Evolutionary conservation across 305 asterid genomes (phyloP).

Genomic region (Solanum hybrid): DNA sequence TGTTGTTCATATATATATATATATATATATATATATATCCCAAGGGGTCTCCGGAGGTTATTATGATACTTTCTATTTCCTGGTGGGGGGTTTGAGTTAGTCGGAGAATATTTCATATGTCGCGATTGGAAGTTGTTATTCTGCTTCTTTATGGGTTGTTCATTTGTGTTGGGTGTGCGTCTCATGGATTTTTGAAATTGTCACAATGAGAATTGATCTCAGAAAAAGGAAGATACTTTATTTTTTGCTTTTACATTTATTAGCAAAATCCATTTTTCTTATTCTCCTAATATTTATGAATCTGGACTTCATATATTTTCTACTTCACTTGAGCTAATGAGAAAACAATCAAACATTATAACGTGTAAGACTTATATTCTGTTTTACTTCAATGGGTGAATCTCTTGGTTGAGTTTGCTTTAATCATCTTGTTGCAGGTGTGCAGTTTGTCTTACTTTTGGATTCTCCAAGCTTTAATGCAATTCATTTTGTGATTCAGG

Average conservation of each 20-base stretch:
- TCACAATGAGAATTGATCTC: not conserved
- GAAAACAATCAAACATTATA: not conserved
- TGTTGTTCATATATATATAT: too few species aligned
- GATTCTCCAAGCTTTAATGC: not conserved
- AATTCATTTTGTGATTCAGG: not conserved
- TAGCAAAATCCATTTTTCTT: too few species aligned
- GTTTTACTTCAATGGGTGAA: not conserved
- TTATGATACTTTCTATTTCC: not conserved
- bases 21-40: not conserved
- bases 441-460: not conserved
- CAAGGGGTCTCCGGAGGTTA: not conserved
- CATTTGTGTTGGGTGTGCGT: not conserved
- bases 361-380: not conserved
- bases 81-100: not conserved
- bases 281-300: not conserved
- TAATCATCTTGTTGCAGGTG: not conserved
- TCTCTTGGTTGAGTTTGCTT: slow-evolving; percentile 1
- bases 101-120: not conserved
- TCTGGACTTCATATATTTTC: not conserved
- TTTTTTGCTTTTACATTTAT: not conserved
- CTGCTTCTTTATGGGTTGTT: not conserved
- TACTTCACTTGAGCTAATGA: not conserved
- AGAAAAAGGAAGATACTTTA: not conserved
- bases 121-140: not conserved
- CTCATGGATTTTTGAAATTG: not conserved